Base-by-base conservation (phyloP, 176 grass and related monocot species). In the Phoenix roebelenii region DNA sequence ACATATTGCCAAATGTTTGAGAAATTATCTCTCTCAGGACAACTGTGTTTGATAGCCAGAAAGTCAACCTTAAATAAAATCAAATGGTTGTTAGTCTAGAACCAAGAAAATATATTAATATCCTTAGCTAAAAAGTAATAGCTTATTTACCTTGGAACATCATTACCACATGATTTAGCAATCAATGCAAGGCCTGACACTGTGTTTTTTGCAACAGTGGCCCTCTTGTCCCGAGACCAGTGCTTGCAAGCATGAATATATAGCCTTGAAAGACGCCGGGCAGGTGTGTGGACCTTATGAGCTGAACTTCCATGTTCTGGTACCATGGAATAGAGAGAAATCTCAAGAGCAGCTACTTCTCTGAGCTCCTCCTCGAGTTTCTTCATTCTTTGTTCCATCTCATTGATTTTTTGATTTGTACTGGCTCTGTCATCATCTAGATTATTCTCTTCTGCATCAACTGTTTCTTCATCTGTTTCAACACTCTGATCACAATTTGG, bases 271-370 rank as follows among this genome's bases (percentile, higher is more conserved):
- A 98, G 77, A 64, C 88, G 85, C 19, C 88, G 79, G 54, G 94
- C 94, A 19, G 94, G 88, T 51, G 94, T 93, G 68, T 98, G 94
- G 67, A 98, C 72, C 70, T 98, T 85, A 89, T 98, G 82, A 71
- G 82, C 81, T 24, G 94, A 92, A 63, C 73, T 74, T 66, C 78
- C 81, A 79, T 98, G 94, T 66, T 92, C 88, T 2, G 88, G 79
- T 50, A 83, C 61, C 18, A 89, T 64, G 68, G 84, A 83, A 66
- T 93, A 93, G 2, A 98, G 72, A 30, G 87, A 88, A 85, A 93
- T 78, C 74, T 98, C 94, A 6, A 98, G 81, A 9, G 79, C 87
- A 74, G 87, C 88, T 77, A 83, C 85, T 85, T 89, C 88, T 64
- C 88, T 76, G 69, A 98, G 80, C 80, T 98, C 94, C 49, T 85